Conservation (phyloP, 1,284 basidiomycete genomes). For the Tetrapyrgos nigripes region DNA sequence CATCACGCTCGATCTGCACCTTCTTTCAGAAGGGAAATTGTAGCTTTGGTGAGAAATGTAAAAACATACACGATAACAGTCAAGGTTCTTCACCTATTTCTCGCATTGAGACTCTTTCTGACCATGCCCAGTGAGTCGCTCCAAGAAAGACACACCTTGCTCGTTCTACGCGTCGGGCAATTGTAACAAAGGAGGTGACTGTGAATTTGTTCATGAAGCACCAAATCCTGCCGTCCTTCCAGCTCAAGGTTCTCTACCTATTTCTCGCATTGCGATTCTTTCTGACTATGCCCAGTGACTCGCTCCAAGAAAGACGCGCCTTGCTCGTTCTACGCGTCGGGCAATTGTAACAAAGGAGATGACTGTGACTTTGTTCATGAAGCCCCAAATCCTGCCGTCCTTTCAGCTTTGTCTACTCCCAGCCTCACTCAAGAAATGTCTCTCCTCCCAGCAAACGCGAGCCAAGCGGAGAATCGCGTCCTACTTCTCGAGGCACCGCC, state of each 20-base stretch:
- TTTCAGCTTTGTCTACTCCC: not conserved
- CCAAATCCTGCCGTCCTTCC: too few species aligned
- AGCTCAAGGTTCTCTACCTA: not conserved
- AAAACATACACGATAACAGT: slow-evolving; percentile 12
- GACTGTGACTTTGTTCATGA: slow-evolving; percentile 26
- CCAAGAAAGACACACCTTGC: slow-evolving; percentile 11
- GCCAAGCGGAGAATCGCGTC: not conserved
- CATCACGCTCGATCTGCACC: slow-evolving; percentile 17
- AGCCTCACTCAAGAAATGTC: not conserved
- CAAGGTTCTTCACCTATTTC: not conserved
- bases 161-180: slow-evolving; percentile 10
- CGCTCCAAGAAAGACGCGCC: slow-evolving; percentile 12
- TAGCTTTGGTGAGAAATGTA: slow-evolving; percentile 28
- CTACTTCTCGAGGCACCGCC: not conserved
- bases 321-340: slow-evolving; percentile 13
- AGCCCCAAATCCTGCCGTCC: not conserved
- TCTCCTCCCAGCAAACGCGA: not conserved
- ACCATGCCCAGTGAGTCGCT: slow-evolving; percentile 1
- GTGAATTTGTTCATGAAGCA: too few species aligned
- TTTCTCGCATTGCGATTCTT: not conserved
- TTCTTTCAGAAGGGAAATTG: slow-evolving; percentile 30
- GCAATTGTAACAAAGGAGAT: slow-evolving; percentile 21
- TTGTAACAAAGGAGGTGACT: too few species aligned
- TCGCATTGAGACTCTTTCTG: not conserved
- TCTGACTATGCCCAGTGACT: not conserved